Base-by-base conservation (phyloP, 768 basidiomycete species). In the Suillus weaverae region DNA sequence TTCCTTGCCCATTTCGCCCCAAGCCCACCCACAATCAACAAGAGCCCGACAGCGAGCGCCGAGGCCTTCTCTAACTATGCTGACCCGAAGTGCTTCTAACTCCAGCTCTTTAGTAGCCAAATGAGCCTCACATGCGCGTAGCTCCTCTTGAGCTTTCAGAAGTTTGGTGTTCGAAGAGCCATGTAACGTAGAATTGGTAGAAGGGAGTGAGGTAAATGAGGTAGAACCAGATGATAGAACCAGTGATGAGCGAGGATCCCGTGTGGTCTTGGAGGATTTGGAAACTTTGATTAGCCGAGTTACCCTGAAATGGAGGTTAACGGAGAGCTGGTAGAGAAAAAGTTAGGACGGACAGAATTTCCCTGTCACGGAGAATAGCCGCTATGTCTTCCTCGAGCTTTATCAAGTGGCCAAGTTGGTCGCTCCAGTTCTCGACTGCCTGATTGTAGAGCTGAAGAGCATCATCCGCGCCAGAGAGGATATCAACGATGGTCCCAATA, bases 121-220 rank as follows among this genome's bases (percentile, higher is more conserved):
- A 62, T 89, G 89, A 0, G 84, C 79, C 71, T 95, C 92, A 73
- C 93, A 95, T 8, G 90, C 92, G 69, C 92, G 91, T 22, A 94
- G 79, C 67, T 94, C 89, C 0, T 87, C 79, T 68, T 94, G 92
- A 0, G 91, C 91, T 2, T 85, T 77, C 0, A 79, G 79, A 9
- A 92, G 81, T 70, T 90, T 92, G 20, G 76, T 54, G 51, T 64
- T 76, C 36, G 71, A 66, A 20, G 61, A 65, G 30, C 70, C 67
- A 32, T 69, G 62, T 30, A 66, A 39, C 36, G 70, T 64, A 63
- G 70, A 72, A 67, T 73, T 72, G 32, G 73, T 67, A 2, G 80
- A 79, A 0, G 75, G 70, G n/a, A 83, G 70, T 13, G 82, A 81
- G 39, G 83, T 71, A 14, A 81, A 78, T 4, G 84, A 83, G 11